phyloP scores from a whole-genome alignment of 2,329 filamentous ascomycete genomes.

The Pseudogymnoascus sp. region DNA sequence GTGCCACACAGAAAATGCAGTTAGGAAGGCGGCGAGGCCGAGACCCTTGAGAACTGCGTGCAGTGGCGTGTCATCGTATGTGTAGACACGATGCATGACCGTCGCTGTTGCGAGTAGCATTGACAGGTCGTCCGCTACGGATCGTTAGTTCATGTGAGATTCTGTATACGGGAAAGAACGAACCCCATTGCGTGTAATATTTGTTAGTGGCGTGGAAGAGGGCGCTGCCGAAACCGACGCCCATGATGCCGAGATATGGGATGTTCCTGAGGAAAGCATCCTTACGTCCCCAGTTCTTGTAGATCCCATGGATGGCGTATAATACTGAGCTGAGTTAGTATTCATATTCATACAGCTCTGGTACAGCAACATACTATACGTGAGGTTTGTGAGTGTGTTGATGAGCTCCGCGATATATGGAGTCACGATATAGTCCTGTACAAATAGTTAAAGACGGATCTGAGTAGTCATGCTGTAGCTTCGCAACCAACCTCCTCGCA shows the following conservation, averaged over 20 bases:
- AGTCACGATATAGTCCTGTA: slow-evolving; percentile 46
- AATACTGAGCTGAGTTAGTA: slow-evolving; percentile 13
- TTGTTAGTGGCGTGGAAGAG: slow-evolving; percentile 39
- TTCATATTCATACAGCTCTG: background rate
- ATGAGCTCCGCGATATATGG: slow-evolving; percentile 46
- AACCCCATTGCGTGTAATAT: slow-evolving; percentile 42
- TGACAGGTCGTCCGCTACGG: slow-evolving; percentile 46
- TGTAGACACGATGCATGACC: slow-evolving; percentile 44
- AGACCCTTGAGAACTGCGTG: slow-evolving; percentile 34
- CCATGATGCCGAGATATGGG: slow-evolving; percentile 37
- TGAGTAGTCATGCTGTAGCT: slow-evolving; percentile 16
- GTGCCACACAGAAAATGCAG: slow-evolving; percentile 36
- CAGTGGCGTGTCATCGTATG: slow-evolving; percentile 35
- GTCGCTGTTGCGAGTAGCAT: slow-evolving; percentile 49
- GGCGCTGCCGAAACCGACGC: slow-evolving; percentile 35
- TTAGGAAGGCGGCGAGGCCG: slow-evolving; percentile 35
- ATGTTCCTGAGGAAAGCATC: slow-evolving; percentile 28
- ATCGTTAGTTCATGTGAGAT: slow-evolving; percentile 2
- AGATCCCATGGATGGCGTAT: slow-evolving; percentile 28
- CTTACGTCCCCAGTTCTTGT: slow-evolving; percentile 20
- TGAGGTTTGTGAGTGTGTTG: slow-evolving; percentile 45
- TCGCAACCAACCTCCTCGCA: slow-evolving; percentile 26
- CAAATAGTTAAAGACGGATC: background rate
- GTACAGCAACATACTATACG: slow-evolving; percentile 35
- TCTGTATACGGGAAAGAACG: slow-evolving; percentile 29